Conservation (phyloP, 2,329 filamentous ascomycete genomes). For the Purpureocillium takamizusanense region DNA sequence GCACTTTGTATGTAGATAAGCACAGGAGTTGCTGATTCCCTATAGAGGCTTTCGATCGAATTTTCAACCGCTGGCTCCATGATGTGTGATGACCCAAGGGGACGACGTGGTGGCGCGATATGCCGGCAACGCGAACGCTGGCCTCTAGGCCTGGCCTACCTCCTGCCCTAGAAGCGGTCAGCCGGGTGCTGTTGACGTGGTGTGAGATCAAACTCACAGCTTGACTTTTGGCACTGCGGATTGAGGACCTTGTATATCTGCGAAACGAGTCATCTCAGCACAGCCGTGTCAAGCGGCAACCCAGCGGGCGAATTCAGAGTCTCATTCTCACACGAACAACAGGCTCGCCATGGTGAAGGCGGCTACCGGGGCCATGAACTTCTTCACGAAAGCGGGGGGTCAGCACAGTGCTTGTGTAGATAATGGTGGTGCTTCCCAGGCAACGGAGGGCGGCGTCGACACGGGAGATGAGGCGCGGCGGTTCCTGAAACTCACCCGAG, state of each 20-base stretch:
- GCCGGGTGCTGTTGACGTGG: neutral
- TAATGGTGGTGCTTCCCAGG: too few relatives aligned
- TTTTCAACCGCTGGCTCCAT: neutral
- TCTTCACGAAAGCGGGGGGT: conserved; percentile 23
- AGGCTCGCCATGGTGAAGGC: conserved; percentile 46
- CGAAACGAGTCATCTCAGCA: neutral
- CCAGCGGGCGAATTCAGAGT: neutral
- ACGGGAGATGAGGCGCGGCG: neutral
- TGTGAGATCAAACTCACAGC: conserved; percentile 12
- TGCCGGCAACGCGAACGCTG: too few relatives aligned
- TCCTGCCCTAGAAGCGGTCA: neutral
- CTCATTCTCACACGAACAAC: conserved; percentile 32
- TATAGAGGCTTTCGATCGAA: neutral
- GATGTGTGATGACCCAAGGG: neutral
- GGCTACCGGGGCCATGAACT: conserved; percentile 38
- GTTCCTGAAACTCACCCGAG: conserved; percentile 14
- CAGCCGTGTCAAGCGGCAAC: neutral
- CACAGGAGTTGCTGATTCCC: neutral
- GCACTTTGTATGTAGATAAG: conserved; percentile 1
- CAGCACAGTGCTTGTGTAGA: too few relatives aligned
- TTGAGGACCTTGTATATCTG: conserved; percentile 33
- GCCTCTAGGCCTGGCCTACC: too few relatives aligned
- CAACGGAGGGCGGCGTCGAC: too few relatives aligned
- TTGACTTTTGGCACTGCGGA: conserved; percentile 26
- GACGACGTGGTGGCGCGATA: too few relatives aligned